Evolutionary conservation across 768 basidiomycete species (phyloP).

Genomic region (Cyathus striatus): DNA sequence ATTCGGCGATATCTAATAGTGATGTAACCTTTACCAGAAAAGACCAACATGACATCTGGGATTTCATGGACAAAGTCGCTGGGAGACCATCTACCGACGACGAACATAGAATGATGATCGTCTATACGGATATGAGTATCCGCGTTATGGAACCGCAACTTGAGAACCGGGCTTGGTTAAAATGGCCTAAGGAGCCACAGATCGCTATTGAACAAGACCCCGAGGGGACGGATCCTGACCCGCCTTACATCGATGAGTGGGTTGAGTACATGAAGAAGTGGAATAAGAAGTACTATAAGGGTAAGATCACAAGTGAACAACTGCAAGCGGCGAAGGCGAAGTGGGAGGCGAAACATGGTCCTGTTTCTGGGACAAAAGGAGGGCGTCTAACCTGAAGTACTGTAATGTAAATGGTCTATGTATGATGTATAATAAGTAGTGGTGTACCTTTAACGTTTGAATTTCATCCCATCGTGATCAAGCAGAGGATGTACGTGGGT

Average conservation of each 20-base stretch:
- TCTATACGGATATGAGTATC: conserved; percentile 7
- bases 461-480: too few species aligned
- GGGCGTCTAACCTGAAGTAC: too few species aligned
- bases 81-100: conserved; percentile 10
- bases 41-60: conserved; percentile 9
- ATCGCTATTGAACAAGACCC: conserved; percentile 19
- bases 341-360: conserved; percentile 5
- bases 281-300: conserved; percentile 17
- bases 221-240: conserved; percentile 11
- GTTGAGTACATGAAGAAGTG: conserved; percentile 21
- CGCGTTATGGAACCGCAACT: conserved; percentile 6
- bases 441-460: too few species aligned
- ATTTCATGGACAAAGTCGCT: conserved; percentile 25
- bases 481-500: too few species aligned
- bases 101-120: conserved; percentile 16
- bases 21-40: conserved; percentile 4
- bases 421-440: too few species aligned
- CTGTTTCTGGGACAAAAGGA: too few species aligned
- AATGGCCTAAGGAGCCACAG: conserved; percentile 16
- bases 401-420: too few species aligned
- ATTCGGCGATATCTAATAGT: conserved; percentile 8
- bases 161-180: conserved; percentile 9
- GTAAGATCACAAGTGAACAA: conserved; percentile 15
- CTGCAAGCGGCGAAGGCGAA: conserved; percentile 11
- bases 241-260: conserved; percentile 11